Base-by-base conservation (phyloP, 73 alveolate genomes). In the Stentor coeruleus region DNA sequence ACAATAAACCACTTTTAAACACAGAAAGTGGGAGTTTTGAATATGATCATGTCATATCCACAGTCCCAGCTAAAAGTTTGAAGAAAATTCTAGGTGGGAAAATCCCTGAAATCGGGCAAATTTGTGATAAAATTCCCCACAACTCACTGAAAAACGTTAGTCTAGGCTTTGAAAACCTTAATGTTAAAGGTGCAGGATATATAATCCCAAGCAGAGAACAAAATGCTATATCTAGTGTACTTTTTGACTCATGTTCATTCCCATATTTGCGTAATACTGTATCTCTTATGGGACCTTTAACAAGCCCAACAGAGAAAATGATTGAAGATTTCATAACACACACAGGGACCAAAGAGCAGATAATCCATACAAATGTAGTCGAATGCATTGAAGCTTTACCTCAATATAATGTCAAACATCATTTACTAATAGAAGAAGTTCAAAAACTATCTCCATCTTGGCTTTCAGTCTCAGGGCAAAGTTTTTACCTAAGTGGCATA, bases 391-490 rank as follows among this genome's bases (percentile, higher is more conserved):
- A 66, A 28, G 79, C 42, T 11, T 33, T 66, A 2, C 79, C 79
- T 20, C 79, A 66, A 33, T 66, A 66, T 66, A 66, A 66, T 26
- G 39, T 26, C 26, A 40, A 40, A 2, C 79, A 66, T 66, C 33
- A 26, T 33, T 28, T 28, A 33, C 20, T 66, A 26, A 31, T 66
- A 14, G 26, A 66, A 26, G 79, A 66, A 33, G 37, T 33, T 66
- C 49, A 66, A 33, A 31, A 20, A 26, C 20, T 11, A 1, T 33
- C 36, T 0, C 79, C 79, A 26, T 33, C 79, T 26, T 66, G 79
- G 79, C 41, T 66, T 26, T 15, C 20, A 14, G 79, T 66, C 79
- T 66, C 79, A 20, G 79, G 79, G 1, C 79, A 66, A 66, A 66
- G 79, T 2, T 20, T 66, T 66, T 66, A 66, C 33, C 11, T 20